A percentile compares a stretch with the other conserved stretches of the same genome.
phyloP scores from a whole-genome alignment of 78 protist genomes.

The Guillardia theta region DNA sequence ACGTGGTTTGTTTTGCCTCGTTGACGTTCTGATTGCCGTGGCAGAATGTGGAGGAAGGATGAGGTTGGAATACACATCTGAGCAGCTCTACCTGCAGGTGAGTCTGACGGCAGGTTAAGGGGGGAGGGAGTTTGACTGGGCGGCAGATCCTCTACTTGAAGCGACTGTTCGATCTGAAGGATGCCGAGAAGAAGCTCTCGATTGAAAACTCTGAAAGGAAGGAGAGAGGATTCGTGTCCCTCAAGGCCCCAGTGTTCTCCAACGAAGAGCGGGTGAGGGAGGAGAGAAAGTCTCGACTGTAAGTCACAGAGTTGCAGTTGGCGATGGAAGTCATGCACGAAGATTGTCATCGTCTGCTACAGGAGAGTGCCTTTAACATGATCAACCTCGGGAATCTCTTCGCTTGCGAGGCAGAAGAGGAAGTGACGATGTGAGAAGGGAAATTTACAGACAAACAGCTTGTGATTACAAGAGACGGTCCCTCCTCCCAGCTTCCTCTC shows the following conservation, averaged over 20 bases:
- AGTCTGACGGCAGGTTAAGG: neutral
- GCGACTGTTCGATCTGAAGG: neutral
- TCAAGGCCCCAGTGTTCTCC: neutral
- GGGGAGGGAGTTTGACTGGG: neutral
- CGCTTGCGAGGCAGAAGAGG: neutral
- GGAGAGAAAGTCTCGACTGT: neutral
- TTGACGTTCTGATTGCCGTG: no score
- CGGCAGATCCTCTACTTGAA: neutral
- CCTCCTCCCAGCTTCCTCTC: neutral
- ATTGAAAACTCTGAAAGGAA: neutral
- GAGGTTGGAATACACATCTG: neutral
- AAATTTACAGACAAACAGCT: neutral
- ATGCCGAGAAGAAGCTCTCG: neutral
- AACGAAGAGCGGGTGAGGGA: neutral
- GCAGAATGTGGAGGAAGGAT: neutral
- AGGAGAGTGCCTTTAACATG: neutral
- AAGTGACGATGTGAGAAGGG: neutral
- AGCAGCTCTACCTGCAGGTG: constrained; percentile 20
- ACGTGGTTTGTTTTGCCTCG: no score
- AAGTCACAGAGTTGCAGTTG: neutral
- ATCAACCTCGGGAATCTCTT: neutral
- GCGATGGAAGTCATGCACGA: neutral
- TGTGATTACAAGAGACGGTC: neutral
- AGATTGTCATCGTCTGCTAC: neutral
- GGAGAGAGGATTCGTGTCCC: neutral